Evolutionary conservation across 2,329 filamentous ascomycete genomes (phyloP).

Genomic region (Talaromyces funiculosus): DNA sequence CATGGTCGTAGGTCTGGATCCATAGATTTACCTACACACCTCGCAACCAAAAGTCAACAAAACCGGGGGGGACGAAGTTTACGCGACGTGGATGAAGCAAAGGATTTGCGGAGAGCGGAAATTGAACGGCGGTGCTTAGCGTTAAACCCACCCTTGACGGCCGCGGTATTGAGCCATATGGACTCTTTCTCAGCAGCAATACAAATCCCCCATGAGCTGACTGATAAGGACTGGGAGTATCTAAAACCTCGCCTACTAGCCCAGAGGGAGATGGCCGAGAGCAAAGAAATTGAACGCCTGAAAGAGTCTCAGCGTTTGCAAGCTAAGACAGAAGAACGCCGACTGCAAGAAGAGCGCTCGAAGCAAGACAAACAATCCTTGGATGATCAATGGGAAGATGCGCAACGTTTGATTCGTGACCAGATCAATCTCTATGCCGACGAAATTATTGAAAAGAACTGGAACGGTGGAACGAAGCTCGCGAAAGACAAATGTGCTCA

Average conservation of each 20-base stretch:
- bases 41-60: constrained; percentile 11
- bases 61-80: constrained; percentile 48
- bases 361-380: constrained; percentile 54
- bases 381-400: constrained; percentile 65
- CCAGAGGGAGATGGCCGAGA: constrained; percentile 61
- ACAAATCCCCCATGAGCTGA: constrained; percentile 62
- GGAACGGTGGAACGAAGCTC: constrained; percentile 59
- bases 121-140: constrained; percentile 65
- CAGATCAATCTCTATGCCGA: constrained; percentile 63
- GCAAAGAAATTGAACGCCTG: constrained; percentile 48
- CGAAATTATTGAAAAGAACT: constrained; percentile 60
- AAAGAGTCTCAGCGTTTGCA: constrained; percentile 41
- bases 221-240: constrained; percentile 63
- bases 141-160: constrained; percentile 60
- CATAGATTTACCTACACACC: background rate
- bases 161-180: constrained; percentile 61
- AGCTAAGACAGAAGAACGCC: constrained; percentile 44
- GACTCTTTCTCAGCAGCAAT: constrained; percentile 69
- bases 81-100: constrained; percentile 59
- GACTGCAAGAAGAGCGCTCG: constrained; percentile 44
- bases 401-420: constrained; percentile 61
- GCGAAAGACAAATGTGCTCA: constrained; percentile 58
- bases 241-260: constrained; percentile 62
- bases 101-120: constrained; percentile 59
- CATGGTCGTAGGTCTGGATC: background rate